These are phyloP conservation scores for Nothophytophthora sp. DNA, from an alignment of 352 stramenopile species.

Conservation along the genomic window DNA sequence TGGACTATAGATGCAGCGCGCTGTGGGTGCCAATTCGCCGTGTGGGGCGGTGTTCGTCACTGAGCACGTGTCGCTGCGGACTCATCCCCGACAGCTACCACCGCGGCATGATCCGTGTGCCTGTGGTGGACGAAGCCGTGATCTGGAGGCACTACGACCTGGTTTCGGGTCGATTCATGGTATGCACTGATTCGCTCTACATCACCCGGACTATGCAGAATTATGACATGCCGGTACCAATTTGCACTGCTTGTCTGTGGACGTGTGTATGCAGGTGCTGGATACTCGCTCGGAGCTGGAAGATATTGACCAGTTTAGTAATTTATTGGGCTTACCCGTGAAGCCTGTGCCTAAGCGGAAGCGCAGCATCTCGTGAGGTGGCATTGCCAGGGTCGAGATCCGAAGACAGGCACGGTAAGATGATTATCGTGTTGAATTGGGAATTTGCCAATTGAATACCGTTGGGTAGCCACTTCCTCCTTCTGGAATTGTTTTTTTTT, in stretches of 20 bases:
- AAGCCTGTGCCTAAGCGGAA: conserved; percentile 31
- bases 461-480: too few species aligned
- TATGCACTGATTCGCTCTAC: conserved; percentile 15
- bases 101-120: conserved; percentile 59
- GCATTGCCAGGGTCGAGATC: too few species aligned
- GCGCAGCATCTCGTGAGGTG: conserved; percentile 31
- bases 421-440: too few species aligned
- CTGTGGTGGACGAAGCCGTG: conserved; percentile 70
- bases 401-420: too few species aligned
- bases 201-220: neutral
- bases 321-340: conserved; percentile 28
- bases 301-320: conserved; percentile 33
- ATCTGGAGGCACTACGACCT: conserved; percentile 76
- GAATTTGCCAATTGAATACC: conserved; percentile 22
- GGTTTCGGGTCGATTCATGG: conserved; percentile 75
- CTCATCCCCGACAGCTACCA: conserved; percentile 80
- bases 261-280: conserved; percentile 25
- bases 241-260: neutral
- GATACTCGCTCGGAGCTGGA: conserved; percentile 24
- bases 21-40: conserved; percentile 74
- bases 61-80: conserved; percentile 64
- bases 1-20: conserved; percentile 34
- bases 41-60: conserved; percentile 42
- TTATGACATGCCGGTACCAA: too few species aligned
- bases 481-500: too few species aligned